phyloP scores from a whole-genome alignment of 306 rosid species.

The Corylus americana region DNA sequence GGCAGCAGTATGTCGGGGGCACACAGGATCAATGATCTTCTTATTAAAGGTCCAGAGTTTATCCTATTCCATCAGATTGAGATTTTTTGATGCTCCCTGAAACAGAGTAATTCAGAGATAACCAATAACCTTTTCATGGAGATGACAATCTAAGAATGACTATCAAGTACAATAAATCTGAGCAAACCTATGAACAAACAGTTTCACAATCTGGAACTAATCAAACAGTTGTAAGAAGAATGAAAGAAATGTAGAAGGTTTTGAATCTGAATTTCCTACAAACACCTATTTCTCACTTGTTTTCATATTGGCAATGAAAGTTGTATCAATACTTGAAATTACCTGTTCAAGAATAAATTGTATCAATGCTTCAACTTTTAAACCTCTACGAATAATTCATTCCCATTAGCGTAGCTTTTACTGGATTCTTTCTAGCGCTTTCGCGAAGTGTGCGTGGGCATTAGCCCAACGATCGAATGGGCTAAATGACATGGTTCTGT shows the following conservation, averaged over 20 bases:
- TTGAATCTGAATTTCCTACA: constrained; percentile 19
- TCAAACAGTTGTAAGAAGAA: not conserved
- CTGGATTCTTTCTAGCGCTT: not conserved
- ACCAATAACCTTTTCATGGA: constrained; percentile 20
- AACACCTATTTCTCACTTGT: constrained; percentile 22
- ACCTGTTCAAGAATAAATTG: constrained; percentile 97
- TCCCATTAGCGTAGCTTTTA: too few relatives aligned
- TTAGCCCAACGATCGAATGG: not conserved
- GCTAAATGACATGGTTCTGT: too few relatives aligned
- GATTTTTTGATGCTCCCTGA: constrained; percentile 93
- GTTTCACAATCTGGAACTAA: not conserved
- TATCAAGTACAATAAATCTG: not conserved
- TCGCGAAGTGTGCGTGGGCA: not conserved
- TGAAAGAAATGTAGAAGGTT: not conserved
- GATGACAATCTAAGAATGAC: constrained; percentile 15
- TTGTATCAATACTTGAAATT: constrained; percentile 6
- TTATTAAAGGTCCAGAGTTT: constrained; percentile 94
- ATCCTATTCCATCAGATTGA: constrained; percentile 99
- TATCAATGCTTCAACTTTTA: constrained; percentile 80
- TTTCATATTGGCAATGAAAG: constrained; percentile 15
- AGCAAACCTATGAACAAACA: not conserved
- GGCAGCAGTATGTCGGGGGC: constrained; percentile 91
- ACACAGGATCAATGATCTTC: constrained; percentile 92
- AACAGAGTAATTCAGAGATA: constrained; percentile 25
- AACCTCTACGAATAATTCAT: constrained; percentile 84